These are phyloP conservation scores for Tuber umbilicatum DNA, from an alignment of 495 filamentous ascomycete species.

Conservation along the genomic window DNA sequence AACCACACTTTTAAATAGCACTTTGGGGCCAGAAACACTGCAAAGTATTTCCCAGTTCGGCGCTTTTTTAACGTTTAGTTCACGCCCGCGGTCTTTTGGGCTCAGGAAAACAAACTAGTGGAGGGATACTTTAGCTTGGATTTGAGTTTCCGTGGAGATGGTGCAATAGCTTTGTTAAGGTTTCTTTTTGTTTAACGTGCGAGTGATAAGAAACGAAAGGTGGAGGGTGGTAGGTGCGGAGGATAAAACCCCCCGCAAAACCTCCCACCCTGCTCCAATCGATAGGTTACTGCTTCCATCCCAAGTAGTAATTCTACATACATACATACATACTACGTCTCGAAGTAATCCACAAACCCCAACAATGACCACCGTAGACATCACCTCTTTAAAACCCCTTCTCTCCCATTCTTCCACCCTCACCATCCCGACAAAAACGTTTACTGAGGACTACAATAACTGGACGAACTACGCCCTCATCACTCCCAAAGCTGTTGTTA, in stretches of 20 bases:
- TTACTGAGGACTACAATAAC: neutral
- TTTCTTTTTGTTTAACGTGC: no score
- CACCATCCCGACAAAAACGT: neutral
- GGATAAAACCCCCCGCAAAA: neutral
- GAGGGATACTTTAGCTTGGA: neutral
- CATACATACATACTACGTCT: neutral
- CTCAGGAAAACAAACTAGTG: neutral
- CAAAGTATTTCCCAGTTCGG: slow-evolving; percentile 1
- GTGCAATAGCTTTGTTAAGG: neutral
- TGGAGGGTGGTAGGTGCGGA: neutral
- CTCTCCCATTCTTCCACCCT: neutral
- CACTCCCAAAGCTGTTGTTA: neutral
- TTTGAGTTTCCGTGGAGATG: neutral
- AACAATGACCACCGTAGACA: neutral
- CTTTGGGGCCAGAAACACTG: neutral
- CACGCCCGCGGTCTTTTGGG: neutral
- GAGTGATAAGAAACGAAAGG: neutral
- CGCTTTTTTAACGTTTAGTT: neutral
- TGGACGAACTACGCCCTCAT: neutral
- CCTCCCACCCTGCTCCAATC: neutral
- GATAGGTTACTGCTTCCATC: neutral
- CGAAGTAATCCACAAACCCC: neutral
- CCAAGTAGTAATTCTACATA: neutral
- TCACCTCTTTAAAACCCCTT: neutral
- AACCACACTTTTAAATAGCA: neutral